Evolutionary conservation across 1,139 yeast species (phyloP).

Genomic region (Torulaspora globosa): DNA sequence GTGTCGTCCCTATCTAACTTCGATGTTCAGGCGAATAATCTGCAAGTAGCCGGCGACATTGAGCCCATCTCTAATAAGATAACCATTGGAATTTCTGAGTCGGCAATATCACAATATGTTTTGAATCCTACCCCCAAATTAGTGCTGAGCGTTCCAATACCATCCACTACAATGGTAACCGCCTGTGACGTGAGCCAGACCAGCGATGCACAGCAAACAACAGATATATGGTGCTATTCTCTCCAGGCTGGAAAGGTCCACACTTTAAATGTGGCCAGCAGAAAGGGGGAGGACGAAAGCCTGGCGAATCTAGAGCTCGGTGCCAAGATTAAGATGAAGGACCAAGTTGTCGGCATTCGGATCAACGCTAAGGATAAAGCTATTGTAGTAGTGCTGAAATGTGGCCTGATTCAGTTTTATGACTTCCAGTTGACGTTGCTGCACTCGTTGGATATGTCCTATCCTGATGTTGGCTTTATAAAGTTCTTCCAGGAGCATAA

Average conservation of each 20-base stretch:
- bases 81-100: slow-evolving; percentile 69
- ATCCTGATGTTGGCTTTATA: slow-evolving; percentile 24
- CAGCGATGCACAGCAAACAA: slow-evolving; percentile 7
- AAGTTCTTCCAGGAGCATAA: slow-evolving; percentile 24
- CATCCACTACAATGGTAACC: slow-evolving; percentile 36
- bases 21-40: slow-evolving; percentile 23
- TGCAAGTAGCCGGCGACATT: slow-evolving; percentile 33
- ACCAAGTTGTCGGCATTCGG: slow-evolving; percentile 36
- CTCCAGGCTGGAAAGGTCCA: slow-evolving; percentile 23
- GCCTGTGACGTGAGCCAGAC: slow-evolving; percentile 29
- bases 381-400: slow-evolving; percentile 42
- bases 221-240: slow-evolving; percentile 26
- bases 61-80: slow-evolving; percentile 34
- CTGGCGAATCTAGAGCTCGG: slow-evolving; percentile 15
- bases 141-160: slow-evolving; percentile 38
- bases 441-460: slow-evolving; percentile 24
- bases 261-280: slow-evolving; percentile 21
- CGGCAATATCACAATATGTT: slow-evolving; percentile 66
- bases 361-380: slow-evolving; percentile 31
- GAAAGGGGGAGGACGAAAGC: slow-evolving; percentile 16
- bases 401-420: slow-evolving; percentile 44
- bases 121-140: slow-evolving; percentile 78
- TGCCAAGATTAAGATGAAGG: slow-evolving; percentile 31
- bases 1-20: slow-evolving; percentile 31
- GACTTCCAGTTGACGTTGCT: slow-evolving; percentile 30